Conservation (phyloP, 225 moss, liverwort and hornwort genomes). For the Neckera pumila region DNA sequence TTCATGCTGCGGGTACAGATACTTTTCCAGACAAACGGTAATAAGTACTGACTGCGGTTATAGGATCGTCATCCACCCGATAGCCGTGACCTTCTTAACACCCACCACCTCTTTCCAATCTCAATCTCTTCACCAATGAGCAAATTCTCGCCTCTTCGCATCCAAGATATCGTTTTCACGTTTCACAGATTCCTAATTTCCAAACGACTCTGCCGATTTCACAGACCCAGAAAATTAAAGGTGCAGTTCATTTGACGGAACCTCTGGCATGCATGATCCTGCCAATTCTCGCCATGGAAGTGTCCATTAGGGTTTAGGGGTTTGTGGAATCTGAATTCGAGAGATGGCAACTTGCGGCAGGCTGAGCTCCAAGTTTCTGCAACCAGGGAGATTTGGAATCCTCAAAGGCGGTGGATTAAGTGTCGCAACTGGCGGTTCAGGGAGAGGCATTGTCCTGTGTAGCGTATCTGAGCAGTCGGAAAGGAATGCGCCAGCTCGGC, state of each 20-base stretch:
- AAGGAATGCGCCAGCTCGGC: background rate
- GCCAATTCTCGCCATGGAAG: background rate
- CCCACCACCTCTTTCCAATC: background rate
- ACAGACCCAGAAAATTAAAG: background rate
- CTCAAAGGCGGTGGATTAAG: background rate
- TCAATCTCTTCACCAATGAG: background rate
- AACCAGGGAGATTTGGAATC: background rate
- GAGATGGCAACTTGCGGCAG: slow-evolving; percentile 5
- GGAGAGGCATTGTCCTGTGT: background rate
- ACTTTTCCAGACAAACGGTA: background rate
- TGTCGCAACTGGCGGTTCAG: background rate
- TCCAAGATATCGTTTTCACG: background rate
- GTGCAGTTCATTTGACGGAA: background rate
- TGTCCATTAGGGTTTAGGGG: background rate
- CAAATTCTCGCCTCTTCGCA: background rate
- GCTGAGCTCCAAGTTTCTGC: slow-evolving; percentile 9
- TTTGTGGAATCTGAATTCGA: background rate
- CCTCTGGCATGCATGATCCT: background rate
- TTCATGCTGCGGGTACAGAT: background rate
- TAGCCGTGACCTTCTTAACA: background rate
- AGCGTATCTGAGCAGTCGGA: background rate
- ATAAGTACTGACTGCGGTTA: background rate
- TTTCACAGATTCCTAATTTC: background rate
- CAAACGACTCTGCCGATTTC: background rate
- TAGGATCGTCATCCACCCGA: background rate